A percentile compares a stretch with the other conserved stretches of the same genome.
phyloP scores from a whole-genome alignment of 2,329 filamentous ascomycete genomes.

The Chaetomiaceae sp. region DNA sequence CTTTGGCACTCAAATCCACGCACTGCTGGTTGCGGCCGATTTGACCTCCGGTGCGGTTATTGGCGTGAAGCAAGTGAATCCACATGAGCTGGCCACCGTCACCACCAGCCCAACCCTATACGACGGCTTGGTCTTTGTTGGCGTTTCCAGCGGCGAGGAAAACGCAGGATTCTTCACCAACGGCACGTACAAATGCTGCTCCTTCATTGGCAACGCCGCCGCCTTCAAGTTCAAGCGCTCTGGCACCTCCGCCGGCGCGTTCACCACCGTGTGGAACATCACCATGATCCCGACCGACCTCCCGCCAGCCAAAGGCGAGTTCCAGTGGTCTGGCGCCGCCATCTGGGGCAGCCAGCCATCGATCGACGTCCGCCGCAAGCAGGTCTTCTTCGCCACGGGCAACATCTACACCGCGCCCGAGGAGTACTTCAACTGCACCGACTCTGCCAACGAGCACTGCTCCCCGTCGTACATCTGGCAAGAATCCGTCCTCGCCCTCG shows the following conservation, averaged over 20 bases:
- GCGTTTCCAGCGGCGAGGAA: conserved; percentile 27
- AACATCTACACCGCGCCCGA: conserved; percentile 27
- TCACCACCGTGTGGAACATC: background rate
- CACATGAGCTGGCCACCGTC: conserved; percentile 25
- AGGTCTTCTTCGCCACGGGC: conserved; percentile 29
- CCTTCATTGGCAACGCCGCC: conserved; percentile 27
- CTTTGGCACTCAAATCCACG: conserved; percentile 5
- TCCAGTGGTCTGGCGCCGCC: conserved; percentile 25
- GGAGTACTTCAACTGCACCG: conserved; percentile 21
- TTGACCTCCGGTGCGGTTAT: conserved; percentile 19
- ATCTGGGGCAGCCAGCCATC: conserved; percentile 30
- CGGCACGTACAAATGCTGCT: conserved; percentile 27
- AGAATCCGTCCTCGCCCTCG: conserved; percentile 27
- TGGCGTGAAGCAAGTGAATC: conserved; percentile 21
- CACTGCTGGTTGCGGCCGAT: background rate
- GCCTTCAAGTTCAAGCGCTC: conserved; percentile 11
- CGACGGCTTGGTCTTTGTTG: conserved; percentile 26
- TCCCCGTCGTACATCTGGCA: conserved; percentile 25
- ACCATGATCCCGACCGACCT: conserved; percentile 14
- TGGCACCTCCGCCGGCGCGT: conserved; percentile 18
- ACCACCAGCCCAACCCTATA: conserved; percentile 27
- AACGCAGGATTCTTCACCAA: conserved; percentile 8
- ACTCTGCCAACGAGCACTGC: conserved; percentile 15
- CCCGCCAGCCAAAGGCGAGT: conserved; percentile 1
- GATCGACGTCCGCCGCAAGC: conserved; percentile 24